Percentiles rank a stretch among this genome's conserved stretches.
These are phyloP conservation scores for Madurella fahalii DNA, from an alignment of 2,329 filamentous ascomycete genomes.

Conservation along the genomic window DNA sequence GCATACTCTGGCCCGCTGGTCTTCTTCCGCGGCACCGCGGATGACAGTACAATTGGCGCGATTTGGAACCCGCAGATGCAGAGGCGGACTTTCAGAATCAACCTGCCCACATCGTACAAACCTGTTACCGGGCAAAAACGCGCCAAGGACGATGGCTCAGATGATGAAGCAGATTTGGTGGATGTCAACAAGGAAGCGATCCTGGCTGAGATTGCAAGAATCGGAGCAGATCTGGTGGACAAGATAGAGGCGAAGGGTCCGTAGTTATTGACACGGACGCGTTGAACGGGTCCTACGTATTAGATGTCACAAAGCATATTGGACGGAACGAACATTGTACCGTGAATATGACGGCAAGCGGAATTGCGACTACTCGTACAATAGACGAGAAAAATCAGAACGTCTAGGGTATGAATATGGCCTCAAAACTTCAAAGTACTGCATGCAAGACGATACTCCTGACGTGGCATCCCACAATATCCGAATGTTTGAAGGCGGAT, in stretches of 20 bases:
- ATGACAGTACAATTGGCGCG: slow-evolving; percentile 51
- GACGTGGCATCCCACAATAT: background rate
- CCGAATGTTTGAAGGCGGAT: background rate
- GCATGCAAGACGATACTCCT: slow-evolving; percentile 12
- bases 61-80: slow-evolving; percentile 56
- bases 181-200: slow-evolving; percentile 65
- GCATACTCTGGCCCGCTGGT: slow-evolving; percentile 67
- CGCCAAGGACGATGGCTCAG: slow-evolving; percentile 29
- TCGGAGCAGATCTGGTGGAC: slow-evolving; percentile 64
- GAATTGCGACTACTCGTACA: background rate
- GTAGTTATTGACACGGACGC: background rate
- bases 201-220: slow-evolving; percentile 66
- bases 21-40: slow-evolving; percentile 69
- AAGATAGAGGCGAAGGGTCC: slow-evolving; percentile 52
- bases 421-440: slow-evolving; percentile 5
- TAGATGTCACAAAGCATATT: too few relatives aligned
- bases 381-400: slow-evolving; percentile 4
- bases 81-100: slow-evolving; percentile 63
- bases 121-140: slow-evolving; percentile 37
- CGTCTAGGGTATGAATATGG: slow-evolving; percentile 22
- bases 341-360: background rate
- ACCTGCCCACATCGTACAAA: slow-evolving; percentile 63
- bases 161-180: slow-evolving; percentile 45
- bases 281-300: too few relatives aligned
- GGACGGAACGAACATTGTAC: background rate